Evolutionary conservation across 345 rosid genomes (phyloP), one percentile per base, ranked within the genome.

Genomic region (Luvunga scandens): DNA sequence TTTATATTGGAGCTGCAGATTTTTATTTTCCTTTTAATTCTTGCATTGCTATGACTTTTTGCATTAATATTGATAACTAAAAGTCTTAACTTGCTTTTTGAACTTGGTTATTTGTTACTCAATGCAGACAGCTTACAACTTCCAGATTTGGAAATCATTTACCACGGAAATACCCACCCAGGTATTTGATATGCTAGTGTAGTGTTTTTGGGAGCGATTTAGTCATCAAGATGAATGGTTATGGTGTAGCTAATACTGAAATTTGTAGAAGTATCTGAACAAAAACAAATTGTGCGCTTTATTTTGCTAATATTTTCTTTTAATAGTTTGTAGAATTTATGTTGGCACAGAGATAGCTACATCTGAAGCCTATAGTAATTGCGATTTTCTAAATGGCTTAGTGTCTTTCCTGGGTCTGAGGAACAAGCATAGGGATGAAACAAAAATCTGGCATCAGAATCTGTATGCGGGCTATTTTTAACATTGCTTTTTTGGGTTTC

Each of bases 101-200:
- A 24, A 73, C 64, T 19, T 63, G 61, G 14, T 75, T 75, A 39
- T 48, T 1, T 64, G 27, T 24, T 62, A 60, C 55, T 55, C 18
- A 62, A 28, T 62, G n/a, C 82, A 93, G 93, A 78, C 81, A 59
- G 83, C 86, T 38, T 67, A 25, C 69, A 83, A 86, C 66, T 76
- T 83, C 39, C 84, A 53, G 79, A 38, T 79, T 71, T 81, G 87
- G 75, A 78, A 85, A 80, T 84, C 89, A 48, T 85, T 80, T 71
- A 77, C 86, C 2, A 82, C 92, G 39, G 84, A 77, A 79, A 78
- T 69, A 67, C 78, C 50, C 12, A 72, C 84, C 4, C 84, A 80
- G 95, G 97, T 89, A 86, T 28, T 76, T 4, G 14, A 4, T 75
- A 5, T 45, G 16, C 42, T 28, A 3, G 4, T 50, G 7, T 21